Conservation (phyloP, 2,329 filamentous ascomycete genomes). For the Fusarium abutilonis region DNA sequence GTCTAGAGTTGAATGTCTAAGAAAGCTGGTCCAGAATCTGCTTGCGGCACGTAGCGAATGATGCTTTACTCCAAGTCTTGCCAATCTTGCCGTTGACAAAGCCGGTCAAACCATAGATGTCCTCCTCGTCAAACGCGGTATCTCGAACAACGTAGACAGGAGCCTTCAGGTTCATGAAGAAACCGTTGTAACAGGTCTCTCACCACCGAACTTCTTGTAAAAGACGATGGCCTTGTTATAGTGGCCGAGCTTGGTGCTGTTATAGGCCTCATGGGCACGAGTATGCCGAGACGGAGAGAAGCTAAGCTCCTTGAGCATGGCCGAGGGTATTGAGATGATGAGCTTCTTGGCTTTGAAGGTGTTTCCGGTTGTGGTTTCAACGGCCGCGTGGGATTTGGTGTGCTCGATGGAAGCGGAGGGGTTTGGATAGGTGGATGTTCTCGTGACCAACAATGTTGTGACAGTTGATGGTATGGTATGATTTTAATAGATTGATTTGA, state of each 20-base stretch:
- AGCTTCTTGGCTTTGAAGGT: constrained; percentile 51
- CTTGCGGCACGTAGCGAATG: constrained; percentile 43
- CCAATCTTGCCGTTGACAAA: constrained; percentile 54
- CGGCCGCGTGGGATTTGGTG: constrained; percentile 13
- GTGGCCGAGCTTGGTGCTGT: constrained; percentile 53
- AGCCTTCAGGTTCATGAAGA: constrained; percentile 54
- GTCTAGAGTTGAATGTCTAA: constrained; percentile 39
- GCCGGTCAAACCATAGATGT: constrained; percentile 52
- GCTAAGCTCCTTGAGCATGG: constrained; percentile 57
- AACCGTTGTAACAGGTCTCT: constrained; percentile 50
- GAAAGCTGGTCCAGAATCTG: constrained; percentile 51
- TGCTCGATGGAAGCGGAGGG: constrained; percentile 42
- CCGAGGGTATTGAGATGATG: constrained; percentile 61
- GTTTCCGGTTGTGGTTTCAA: constrained; percentile 39
- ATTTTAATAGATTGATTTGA: not conserved
- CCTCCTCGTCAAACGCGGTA: constrained; percentile 49
- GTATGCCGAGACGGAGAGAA: constrained; percentile 58
- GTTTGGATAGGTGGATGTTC: constrained; percentile 28
- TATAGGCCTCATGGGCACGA: constrained; percentile 49
- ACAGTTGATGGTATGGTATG: not conserved
- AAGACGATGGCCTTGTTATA: constrained; percentile 56
- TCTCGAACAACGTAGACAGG: constrained; percentile 55
- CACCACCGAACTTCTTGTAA: constrained; percentile 49
- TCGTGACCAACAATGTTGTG: constrained; percentile 37
- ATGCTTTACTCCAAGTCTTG: constrained; percentile 48